Base-by-base conservation (phyloP, 148 eudicot species). In the Rhododendron vialii region DNA sequence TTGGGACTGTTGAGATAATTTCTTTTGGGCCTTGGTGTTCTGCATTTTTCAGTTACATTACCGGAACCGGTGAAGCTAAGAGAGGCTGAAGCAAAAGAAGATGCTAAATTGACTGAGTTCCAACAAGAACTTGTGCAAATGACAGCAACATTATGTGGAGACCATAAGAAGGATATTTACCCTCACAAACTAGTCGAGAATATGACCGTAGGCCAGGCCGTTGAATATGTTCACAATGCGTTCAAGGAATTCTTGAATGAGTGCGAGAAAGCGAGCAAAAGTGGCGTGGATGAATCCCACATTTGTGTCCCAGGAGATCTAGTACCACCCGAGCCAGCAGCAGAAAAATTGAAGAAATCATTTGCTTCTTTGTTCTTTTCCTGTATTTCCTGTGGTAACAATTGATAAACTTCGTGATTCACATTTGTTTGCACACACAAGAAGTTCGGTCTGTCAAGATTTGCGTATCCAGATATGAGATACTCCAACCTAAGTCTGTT, bases 141-240 rank as follows among this genome's bases (percentile, higher is more conserved):
- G 95, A 90, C 93, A 18, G 98, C 99, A 15, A 89, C 94, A 81
- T 85, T 96, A 82, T 92, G 91, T 10, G 98, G 99, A 76, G 98
- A 96, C 85, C 88, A 90, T 78, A 86, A 71, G 82, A 92, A 92
- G 87, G 89, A 90, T 4, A 87, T 26, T 2, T 96, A 91, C 84
- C 98, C 99, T 20, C 28, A 91, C 61, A 88, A 89, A 45, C 89
- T 93, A n/a, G 92, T 92, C 3, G 93, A 91, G 45, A 89, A 88
- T 51, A 93, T 95, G 98, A 91, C 91, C 9, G 95, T 96, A 30
- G 86, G 86, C 35, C 88, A 89, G 20, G 99, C 90, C 3, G 93
- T 51, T 13, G 90, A 91, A 61, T 96, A 96, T 83, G 91, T 92
- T 18, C 85, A 87, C 5, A 86, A 87, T 5, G 93, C 96, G 45